Percentiles rank a stretch among this genome's conserved stretches.
These are phyloP conservation scores for Debaryomyces coudertii DNA, from an alignment of 1,139 yeast genomes.

Conservation along the genomic window DNA sequence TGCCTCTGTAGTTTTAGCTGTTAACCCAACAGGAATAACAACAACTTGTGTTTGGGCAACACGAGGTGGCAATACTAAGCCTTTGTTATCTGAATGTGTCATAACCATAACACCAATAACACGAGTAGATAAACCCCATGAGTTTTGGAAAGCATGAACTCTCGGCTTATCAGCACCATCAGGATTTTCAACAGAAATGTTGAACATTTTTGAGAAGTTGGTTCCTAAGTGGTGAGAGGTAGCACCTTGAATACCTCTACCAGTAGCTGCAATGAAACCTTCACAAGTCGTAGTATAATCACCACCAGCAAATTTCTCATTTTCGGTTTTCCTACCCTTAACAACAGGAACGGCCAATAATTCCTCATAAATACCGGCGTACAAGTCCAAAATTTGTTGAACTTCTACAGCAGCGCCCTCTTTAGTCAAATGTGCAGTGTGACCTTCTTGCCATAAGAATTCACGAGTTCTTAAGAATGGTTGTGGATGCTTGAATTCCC, in stretches of 20 bases:
- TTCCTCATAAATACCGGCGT: slow-evolving; percentile 83
- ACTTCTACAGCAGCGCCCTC: slow-evolving; percentile 86
- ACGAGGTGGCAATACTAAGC: slow-evolving; percentile 96
- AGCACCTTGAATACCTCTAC: slow-evolving; percentile 99
- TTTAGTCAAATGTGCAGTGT: slow-evolving; percentile 88
- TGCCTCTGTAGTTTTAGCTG: slow-evolving; percentile 81
- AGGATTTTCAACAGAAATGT: slow-evolving; percentile 93
- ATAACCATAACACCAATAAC: slow-evolving; percentile 99
- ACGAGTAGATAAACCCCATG: slow-evolving; percentile 99
- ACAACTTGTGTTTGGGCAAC: slow-evolving; percentile 93
- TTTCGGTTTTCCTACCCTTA: slow-evolving; percentile 93
- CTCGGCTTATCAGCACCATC: slow-evolving; percentile 86
- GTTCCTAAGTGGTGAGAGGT: slow-evolving; percentile 98
- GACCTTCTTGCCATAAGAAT: slow-evolving; percentile 99
- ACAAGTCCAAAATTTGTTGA: slow-evolving; percentile 79
- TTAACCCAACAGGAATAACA: slow-evolving; percentile 92
- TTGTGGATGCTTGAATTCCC: slow-evolving; percentile 99
- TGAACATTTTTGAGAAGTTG: slow-evolving; percentile 98
- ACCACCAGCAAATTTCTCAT: slow-evolving; percentile 99
- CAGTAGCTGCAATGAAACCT: slow-evolving; percentile 97
- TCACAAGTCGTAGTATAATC: slow-evolving; percentile 93
- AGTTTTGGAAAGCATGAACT: slow-evolving; percentile 90
- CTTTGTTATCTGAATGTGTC: slow-evolving; percentile 98
- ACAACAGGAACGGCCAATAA: slow-evolving; percentile 96
- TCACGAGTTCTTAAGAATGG: slow-evolving; percentile 99